phyloP scores from a whole-genome alignment of 352 stramenopile species.

The Phytophthora megakarya region DNA sequence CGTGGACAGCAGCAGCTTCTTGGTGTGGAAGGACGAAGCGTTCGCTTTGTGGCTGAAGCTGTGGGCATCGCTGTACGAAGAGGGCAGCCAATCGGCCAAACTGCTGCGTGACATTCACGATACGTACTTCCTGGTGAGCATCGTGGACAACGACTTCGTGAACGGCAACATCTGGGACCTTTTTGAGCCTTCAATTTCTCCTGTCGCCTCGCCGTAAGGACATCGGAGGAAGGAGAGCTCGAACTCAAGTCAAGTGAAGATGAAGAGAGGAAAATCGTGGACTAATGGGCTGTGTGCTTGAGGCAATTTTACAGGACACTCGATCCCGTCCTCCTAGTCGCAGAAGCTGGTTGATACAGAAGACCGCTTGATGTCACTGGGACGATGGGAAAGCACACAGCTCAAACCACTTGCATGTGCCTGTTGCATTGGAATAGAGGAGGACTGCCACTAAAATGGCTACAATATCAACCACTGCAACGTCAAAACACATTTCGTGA shows the following conservation, averaged over 20 bases:
- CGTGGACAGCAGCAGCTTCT: slow-evolving; percentile 97
- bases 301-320: slow-evolving; percentile 21
- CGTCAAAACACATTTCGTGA: background rate
- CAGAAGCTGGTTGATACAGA: slow-evolving; percentile 37
- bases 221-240: background rate
- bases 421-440: slow-evolving; percentile 31
- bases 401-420: slow-evolving; percentile 25
- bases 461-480: slow-evolving; percentile 32
- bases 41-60: slow-evolving; percentile 96
- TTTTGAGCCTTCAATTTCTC: slow-evolving; percentile 46
- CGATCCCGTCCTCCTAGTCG: slow-evolving; percentile 47
- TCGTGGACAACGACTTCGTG: slow-evolving; percentile 99
- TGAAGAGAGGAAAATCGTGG: slow-evolving; percentile 13
- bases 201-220: slow-evolving; percentile 28
- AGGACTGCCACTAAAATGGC: slow-evolving; percentile 24
- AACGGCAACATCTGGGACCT: slow-evolving; percentile 87
- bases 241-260: slow-evolving; percentile 10
- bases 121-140: slow-evolving; percentile 97
- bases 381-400: slow-evolving; percentile 45
- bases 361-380: slow-evolving; percentile 35
- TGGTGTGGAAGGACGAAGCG: slow-evolving; percentile 96
- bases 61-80: slow-evolving; percentile 97
- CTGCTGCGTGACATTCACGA: slow-evolving; percentile 96
- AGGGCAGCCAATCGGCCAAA: slow-evolving; percentile 85
- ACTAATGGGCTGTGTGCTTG: slow-evolving; percentile 19